Conservation (phyloP, 2,329 filamentous ascomycete genomes). For the Alternaria brassicae region DNA sequence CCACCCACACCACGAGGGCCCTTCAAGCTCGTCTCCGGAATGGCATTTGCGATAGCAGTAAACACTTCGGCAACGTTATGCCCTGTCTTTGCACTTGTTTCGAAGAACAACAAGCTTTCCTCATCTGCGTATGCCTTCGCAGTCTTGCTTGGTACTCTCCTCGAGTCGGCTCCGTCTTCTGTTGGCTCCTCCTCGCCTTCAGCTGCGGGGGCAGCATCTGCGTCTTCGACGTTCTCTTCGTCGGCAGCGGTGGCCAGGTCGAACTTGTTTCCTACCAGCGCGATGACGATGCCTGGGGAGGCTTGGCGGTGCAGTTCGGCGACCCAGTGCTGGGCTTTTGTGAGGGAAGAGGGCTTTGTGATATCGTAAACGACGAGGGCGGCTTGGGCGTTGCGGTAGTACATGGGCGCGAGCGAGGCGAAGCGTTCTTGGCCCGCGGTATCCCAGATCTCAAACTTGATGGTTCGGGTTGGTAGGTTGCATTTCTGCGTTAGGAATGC, state of each 20-base stretch:
- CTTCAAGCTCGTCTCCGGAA: conserved; percentile 96
- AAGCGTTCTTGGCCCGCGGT: conserved; percentile 98
- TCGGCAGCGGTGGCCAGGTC: conserved; percentile 71
- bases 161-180: conserved; percentile 73
- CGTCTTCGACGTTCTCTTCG: conserved; percentile 57
- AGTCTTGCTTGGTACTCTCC: conserved; percentile 90
- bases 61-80: conserved; percentile 95
- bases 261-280: conserved; percentile 87
- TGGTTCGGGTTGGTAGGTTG: conserved; percentile 86
- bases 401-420: conserved; percentile 96
- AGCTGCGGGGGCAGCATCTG: conserved; percentile 56
- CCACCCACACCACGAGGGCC: conserved; percentile 72
- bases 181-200: conserved; percentile 60
- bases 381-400: conserved; percentile 98
- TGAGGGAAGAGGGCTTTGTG: conserved; percentile 91
- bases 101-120: conserved; percentile 92
- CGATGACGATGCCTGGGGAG: conserved; percentile 94
- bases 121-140: conserved; percentile 94
- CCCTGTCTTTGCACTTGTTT: conserved; percentile 97
- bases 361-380: conserved; percentile 98
- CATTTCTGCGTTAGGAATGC: conserved; percentile 99
- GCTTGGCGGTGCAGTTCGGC: conserved; percentile 96
- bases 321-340: conserved; percentile 99
- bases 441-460: conserved; percentile 83
- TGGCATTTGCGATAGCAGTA: conserved; percentile 96